Evolutionary conservation across 1,284 basidiomycete genomes (phyloP).

Genomic region (Ceratobasidium sp.): DNA sequence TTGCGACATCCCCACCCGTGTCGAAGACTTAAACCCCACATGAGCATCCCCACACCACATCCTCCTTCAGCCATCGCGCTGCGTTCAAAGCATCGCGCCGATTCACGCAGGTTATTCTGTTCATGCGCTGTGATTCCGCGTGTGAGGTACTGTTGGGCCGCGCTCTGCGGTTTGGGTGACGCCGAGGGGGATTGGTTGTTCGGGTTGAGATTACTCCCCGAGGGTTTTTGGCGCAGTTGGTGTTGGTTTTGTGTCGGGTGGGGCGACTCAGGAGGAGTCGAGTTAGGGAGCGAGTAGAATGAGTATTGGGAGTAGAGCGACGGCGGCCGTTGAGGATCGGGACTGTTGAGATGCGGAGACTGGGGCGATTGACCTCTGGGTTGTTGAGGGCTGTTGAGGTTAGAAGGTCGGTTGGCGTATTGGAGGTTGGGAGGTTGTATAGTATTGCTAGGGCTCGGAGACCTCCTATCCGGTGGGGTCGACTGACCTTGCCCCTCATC

Average conservation of each 20-base stretch:
- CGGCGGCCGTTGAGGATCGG: conserved; percentile 15
- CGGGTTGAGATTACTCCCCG: conserved; percentile 28
- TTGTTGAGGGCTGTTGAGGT: not conserved
- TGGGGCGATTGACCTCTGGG: conserved; percentile 11
- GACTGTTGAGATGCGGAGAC: conserved; percentile 14
- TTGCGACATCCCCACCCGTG: conserved; percentile 90
- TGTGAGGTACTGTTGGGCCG: conserved; percentile 70
- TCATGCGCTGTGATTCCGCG: conserved; percentile 87
- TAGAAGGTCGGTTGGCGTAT: not conserved
- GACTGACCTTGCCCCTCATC: conserved; percentile 13
- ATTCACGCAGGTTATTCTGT: conserved; percentile 77
- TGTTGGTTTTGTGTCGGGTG: not conserved
- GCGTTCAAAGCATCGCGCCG: conserved; percentile 83
- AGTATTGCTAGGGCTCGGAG: conserved; percentile 2
- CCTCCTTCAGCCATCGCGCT: conserved; percentile 82
- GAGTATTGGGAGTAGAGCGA: conserved; percentile 45
- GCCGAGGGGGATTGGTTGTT: conserved; percentile 2
- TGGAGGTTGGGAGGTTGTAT: not conserved
- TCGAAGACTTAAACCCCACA: conserved; percentile 89
- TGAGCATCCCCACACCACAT: conserved; percentile 90
- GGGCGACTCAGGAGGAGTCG: conserved; percentile 39
- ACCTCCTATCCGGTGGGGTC: not conserved
- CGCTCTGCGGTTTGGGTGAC: conserved; percentile 26
- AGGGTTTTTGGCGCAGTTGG: conserved; percentile 23
- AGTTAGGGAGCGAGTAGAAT: conserved; percentile 35